Conservation (phyloP, 2,329 filamentous ascomycete species). For the Aspergillus ibericus region DNA sequence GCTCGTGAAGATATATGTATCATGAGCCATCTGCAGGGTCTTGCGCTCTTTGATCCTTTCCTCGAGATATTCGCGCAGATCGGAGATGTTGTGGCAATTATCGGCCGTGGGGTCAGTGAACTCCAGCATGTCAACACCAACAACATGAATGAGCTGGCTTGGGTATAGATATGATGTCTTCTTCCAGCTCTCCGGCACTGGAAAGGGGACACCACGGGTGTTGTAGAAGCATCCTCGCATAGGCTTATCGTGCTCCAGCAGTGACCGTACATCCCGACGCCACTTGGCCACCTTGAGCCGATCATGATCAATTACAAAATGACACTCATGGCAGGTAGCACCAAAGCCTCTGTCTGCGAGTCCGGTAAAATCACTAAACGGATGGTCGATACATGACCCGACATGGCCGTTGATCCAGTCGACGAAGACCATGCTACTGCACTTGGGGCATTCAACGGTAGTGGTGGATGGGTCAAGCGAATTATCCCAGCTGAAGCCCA, state of each 20-base stretch:
- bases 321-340: conserved; percentile 54
- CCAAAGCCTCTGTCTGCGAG: conserved; percentile 49
- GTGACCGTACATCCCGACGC: conserved; percentile 52
- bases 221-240: conserved; percentile 69
- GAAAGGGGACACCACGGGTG: conserved; percentile 51
- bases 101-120: background rate
- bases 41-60: conserved; percentile 39
- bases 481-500: conserved; percentile 61
- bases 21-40: conserved; percentile 34
- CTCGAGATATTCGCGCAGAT: conserved; percentile 54
- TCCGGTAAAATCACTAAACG: conserved; percentile 27
- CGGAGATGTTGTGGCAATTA: background rate
- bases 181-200: background rate
- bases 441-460: conserved; percentile 57
- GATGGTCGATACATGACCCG: background rate
- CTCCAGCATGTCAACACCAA: background rate
- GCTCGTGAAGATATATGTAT: conserved; percentile 3
- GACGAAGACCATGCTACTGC: conserved; percentile 32
- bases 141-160: background rate
- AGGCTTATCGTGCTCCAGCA: conserved; percentile 51
- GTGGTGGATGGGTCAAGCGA: conserved; percentile 52
- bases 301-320: conserved; percentile 54
- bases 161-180: conserved; percentile 16
- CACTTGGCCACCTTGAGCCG: conserved; percentile 63
- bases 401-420: conserved; percentile 15